phyloP scores from a whole-genome alignment of 2,329 filamentous ascomycete genomes.

The Cucurbitaria berberidis region DNA sequence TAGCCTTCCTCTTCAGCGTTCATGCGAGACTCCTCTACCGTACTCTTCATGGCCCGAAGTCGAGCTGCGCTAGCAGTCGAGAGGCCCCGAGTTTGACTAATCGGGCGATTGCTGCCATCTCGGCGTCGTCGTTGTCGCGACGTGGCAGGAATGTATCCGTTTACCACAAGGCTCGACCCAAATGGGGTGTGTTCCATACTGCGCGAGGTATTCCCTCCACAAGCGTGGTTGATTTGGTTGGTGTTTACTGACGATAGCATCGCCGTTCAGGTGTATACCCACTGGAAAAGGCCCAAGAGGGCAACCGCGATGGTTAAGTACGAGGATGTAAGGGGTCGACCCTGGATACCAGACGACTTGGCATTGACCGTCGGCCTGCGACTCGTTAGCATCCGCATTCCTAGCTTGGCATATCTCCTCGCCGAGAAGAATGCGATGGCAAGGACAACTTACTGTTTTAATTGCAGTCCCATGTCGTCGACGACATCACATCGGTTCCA shows the following conservation, averaged over 20 bases:
- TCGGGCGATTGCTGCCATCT: not conserved
- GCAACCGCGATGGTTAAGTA: conserved; percentile 8
- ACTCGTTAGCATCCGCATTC: conserved; percentile 17
- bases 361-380: not conserved
- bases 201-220: not conserved
- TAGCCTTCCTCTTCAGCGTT: not conserved
- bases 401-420: conserved; percentile 3
- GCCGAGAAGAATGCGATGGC: not conserved
- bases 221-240: not conserved
- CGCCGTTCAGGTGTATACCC: conserved; percentile 15
- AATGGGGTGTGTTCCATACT: not conserved
- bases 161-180: not conserved
- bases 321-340: conserved; percentile 6
- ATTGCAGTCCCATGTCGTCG: conserved; percentile 32
- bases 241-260: not conserved
- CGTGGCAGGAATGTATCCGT: not conserved
- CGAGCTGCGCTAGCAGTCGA: not conserved
- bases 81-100: not conserved
- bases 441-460: conserved; percentile 37
- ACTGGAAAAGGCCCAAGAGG: conserved; percentile 16
- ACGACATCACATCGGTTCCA: conserved; percentile 32
- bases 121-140: not conserved
- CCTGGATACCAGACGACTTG: conserved; percentile 6
- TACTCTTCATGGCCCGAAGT: not conserved
- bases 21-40: not conserved